Conservation (phyloP, 2,329 filamentous ascomycete genomes). For the Xylaria sp. region DNA sequence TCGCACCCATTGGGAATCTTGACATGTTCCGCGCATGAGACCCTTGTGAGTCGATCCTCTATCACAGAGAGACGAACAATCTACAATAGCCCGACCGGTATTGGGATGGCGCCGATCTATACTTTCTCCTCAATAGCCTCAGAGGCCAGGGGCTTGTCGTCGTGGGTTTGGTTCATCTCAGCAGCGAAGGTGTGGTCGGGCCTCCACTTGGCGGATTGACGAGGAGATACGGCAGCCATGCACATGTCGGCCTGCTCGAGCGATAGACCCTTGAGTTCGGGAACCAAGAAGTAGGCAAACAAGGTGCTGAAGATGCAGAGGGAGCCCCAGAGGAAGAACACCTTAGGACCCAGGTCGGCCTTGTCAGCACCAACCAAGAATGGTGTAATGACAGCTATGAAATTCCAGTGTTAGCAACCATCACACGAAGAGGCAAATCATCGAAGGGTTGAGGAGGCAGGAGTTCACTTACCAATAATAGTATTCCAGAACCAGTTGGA, state of each 20-base stretch:
- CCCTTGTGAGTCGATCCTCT: conserved; percentile 9
- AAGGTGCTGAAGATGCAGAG: conserved; percentile 60
- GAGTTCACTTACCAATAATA: conserved; percentile 41
- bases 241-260: conserved; percentile 76
- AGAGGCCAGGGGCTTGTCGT: conserved; percentile 32
- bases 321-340: conserved; percentile 67
- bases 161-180: conserved; percentile 40
- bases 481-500: conserved; percentile 80
- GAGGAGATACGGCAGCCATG: conserved; percentile 54
- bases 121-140: conserved; percentile 38
- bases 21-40: conserved; percentile 15
- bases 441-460: not conserved
- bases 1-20: conserved; percentile 13
- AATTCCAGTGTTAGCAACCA: conserved; percentile 13
- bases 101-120: conserved; percentile 11
- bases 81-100: not conserved
- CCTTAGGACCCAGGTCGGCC: conserved; percentile 47
- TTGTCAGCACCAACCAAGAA: conserved; percentile 67
- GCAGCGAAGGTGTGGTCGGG: conserved; percentile 45
- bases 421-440: not conserved
- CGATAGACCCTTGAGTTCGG: conserved; percentile 76
- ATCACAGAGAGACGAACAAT: conserved; percentile 18
- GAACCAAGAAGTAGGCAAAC: conserved; percentile 65
- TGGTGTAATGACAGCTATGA: conserved; percentile 64
- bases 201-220: conserved; percentile 43